Evolutionary conservation across 139 green algal species (phyloP).

Genomic region (Diplosphaera chodatii): DNA sequence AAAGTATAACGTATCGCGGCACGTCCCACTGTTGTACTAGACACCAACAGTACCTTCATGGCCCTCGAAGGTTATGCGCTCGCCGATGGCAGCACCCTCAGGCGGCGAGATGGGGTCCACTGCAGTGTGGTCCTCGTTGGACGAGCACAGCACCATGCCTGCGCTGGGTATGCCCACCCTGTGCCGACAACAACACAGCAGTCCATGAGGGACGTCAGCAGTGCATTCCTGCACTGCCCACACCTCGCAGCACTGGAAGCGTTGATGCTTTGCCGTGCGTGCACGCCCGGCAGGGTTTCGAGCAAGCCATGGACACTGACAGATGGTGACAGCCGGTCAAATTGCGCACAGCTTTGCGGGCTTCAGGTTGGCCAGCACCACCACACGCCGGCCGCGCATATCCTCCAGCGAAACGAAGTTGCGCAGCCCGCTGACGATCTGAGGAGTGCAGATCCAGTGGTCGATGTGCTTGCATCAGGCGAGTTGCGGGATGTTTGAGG

Average conservation of each 20-base stretch:
- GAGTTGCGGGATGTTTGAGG: too few species aligned
- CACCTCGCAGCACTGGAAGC: too few species aligned
- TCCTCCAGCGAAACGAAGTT: constrained; percentile 86
- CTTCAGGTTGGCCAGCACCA: constrained; percentile 95
- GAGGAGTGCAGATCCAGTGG: too few species aligned
- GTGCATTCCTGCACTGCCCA: too few species aligned
- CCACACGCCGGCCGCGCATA: constrained; percentile 66
- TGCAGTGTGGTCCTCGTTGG: constrained; percentile 62
- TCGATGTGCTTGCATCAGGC: too few species aligned
- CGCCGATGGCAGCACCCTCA: constrained; percentile 67
- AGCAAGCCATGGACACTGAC: too few species aligned
- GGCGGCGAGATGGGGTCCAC: constrained; percentile 83
- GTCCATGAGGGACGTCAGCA: constrained; percentile 10
- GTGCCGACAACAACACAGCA: constrained; percentile 16
- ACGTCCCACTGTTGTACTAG: too few species aligned
- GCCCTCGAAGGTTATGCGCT: constrained; percentile 58
- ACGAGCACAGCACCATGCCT: constrained; percentile 75
- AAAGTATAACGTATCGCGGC: too few species aligned
- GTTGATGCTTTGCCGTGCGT: too few species aligned
- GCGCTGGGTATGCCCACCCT: background rate
- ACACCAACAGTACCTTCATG: background rate
- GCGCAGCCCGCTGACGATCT: constrained; percentile 83
- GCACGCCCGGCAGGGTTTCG: too few species aligned
- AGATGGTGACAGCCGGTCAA: constrained; percentile 11
- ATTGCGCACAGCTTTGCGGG: constrained; percentile 83